These are phyloP conservation scores for Nicotiana paniculata DNA, from an alignment of 257 asterid genomes.

Conservation along the genomic window DNA sequence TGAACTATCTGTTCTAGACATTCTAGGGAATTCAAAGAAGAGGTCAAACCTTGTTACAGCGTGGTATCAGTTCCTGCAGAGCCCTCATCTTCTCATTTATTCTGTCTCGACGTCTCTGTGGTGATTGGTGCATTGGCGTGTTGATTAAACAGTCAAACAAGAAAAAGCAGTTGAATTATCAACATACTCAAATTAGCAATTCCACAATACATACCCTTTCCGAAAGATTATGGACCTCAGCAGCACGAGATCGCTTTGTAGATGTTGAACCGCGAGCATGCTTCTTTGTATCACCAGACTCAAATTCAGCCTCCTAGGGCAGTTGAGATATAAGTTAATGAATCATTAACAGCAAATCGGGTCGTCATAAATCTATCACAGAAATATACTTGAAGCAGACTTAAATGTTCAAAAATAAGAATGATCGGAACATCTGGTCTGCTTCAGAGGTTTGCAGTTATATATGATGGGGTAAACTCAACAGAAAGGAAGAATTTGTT, in stretches of 20 bases:
- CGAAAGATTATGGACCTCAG: conserved; percentile 71
- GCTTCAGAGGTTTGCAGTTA: neutral
- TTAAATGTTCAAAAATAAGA: neutral
- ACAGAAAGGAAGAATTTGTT: neutral
- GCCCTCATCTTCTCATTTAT: conserved; percentile 84
- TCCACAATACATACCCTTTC: conserved; percentile 10
- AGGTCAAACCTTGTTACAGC: conserved; percentile 71
- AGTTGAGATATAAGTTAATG: neutral
- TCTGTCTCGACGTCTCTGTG: conserved; percentile 83
- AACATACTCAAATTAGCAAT: neutral
- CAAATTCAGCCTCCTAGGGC: conserved; percentile 46
- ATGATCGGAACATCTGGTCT: neutral
- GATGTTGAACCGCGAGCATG: conserved; percentile 45
- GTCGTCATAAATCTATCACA: neutral
- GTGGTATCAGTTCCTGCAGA: conserved; percentile 75
- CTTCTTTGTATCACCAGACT: conserved; percentile 40
- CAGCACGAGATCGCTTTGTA: conserved; percentile 67
- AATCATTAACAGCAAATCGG: neutral
- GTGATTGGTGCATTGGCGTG: neutral
- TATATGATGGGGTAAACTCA: neutral
- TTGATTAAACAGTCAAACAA: neutral
- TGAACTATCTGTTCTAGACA: neutral
- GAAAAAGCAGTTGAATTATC: neutral
- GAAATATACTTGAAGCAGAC: neutral
- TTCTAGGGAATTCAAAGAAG: neutral